A percentile compares a stretch with the other conserved stretches of the same genome.
These are phyloP conservation scores for Plenodomus biglobosus DNA, from an alignment of 2,329 filamentous ascomycete species.

Conservation along the genomic window DNA sequence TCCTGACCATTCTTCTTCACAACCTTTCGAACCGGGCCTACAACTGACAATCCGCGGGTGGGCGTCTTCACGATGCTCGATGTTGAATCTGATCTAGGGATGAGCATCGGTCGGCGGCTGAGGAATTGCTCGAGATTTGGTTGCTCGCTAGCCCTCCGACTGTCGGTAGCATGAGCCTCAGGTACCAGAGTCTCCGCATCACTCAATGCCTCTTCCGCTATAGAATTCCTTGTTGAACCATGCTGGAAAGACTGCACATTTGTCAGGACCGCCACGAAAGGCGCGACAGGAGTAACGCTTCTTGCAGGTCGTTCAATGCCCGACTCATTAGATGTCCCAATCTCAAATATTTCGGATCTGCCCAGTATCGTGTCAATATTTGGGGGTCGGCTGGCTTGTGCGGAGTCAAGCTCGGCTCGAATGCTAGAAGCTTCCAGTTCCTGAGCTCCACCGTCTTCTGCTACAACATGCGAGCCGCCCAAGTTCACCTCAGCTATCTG, in stretches of 20 bases:
- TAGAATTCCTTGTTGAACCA: conserved; percentile 8
- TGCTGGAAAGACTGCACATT: not conserved
- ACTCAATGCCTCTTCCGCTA: conserved; percentile 29
- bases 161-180: conserved; percentile 20
- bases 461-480: conserved; percentile 9
- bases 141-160: conserved; percentile 20
- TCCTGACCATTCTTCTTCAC: conserved; percentile 15
- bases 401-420: conserved; percentile 22
- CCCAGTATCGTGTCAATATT: not conserved
- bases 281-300: not conserved
- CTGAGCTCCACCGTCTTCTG: conserved; percentile 3
- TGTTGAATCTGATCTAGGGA: conserved; percentile 19
- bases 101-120: conserved; percentile 7
- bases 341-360: conserved; percentile 21
- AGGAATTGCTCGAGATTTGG: conserved; percentile 22
- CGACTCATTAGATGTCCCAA: conserved; percentile 28
- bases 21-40: conserved; percentile 28
- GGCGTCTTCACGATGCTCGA: conserved; percentile 36
- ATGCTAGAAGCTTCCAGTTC: conserved; percentile 24
- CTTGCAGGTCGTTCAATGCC: conserved; percentile 10
- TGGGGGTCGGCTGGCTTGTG: not conserved
- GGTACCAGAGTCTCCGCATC: conserved; percentile 34
- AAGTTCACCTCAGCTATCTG: conserved; percentile 35
- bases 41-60: conserved; percentile 31
- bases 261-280: not conserved